Conservation (phyloP, 2,329 filamentous ascomycete genomes). For the Fusarium sp. region DNA sequence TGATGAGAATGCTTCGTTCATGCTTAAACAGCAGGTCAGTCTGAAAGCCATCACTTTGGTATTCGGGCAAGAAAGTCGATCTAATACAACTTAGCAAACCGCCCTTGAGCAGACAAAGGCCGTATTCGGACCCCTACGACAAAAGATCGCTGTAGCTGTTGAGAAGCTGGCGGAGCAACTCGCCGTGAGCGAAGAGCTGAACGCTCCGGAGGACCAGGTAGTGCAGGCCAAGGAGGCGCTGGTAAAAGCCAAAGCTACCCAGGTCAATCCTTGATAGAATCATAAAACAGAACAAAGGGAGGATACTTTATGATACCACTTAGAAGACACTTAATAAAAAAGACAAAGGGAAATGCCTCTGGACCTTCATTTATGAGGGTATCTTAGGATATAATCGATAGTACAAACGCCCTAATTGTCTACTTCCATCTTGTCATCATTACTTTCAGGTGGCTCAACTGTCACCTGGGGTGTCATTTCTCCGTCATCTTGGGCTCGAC, state of each 20-base stretch:
- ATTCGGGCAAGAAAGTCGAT: background rate
- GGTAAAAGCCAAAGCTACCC: conserved; percentile 55
- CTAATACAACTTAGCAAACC: conserved; percentile 64
- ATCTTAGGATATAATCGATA: conserved; percentile 32
- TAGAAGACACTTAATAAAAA: conserved; percentile 3
- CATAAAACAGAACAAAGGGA: background rate
- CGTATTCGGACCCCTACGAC: conserved; percentile 76
- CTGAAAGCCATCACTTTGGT: background rate
- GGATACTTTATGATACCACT: conserved; percentile 32
- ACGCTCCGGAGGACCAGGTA: conserved; percentile 59
- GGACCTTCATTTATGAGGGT: conserved; percentile 37
- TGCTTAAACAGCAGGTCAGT: conserved; percentile 86
- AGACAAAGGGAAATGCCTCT: conserved; percentile 2
- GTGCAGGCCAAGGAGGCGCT: conserved; percentile 64
- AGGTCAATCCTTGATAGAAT: conserved; percentile 16
- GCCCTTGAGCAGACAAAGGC: conserved; percentile 89
- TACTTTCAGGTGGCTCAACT: conserved; percentile 58
- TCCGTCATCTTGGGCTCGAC: conserved; percentile 55
- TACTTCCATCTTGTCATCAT: conserved; percentile 72
- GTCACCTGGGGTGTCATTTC: conserved; percentile 56
- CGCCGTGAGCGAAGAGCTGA: conserved; percentile 66
- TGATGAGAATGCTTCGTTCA: conserved; percentile 79
- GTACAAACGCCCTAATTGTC: conserved; percentile 52
- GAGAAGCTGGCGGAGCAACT: conserved; percentile 79
- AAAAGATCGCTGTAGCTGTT: conserved; percentile 77